Conservation (phyloP, 805 yeast genomes). For the Myxozyma vanderwaltii region DNA sequence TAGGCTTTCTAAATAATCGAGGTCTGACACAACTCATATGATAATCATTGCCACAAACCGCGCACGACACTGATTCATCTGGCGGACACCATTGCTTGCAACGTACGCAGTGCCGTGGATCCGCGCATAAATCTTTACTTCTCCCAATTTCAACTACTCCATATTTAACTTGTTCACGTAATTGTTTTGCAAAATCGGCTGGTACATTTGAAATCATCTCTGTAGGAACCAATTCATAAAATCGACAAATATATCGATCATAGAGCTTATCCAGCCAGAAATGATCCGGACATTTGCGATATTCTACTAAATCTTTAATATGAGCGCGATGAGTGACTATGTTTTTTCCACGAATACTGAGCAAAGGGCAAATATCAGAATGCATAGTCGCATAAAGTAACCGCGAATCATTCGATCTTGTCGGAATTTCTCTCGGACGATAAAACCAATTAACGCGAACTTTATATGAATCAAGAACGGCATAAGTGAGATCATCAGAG, state of each 20-base stretch:
- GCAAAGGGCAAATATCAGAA: slow-evolving; percentile 76
- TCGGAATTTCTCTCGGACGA: slow-evolving; percentile 80
- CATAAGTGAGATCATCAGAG: slow-evolving; percentile 38
- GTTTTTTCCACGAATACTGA: slow-evolving; percentile 73
- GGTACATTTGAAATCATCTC: slow-evolving; percentile 59
- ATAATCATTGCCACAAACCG: slow-evolving; percentile 67
- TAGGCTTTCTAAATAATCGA: slow-evolving; percentile 75
- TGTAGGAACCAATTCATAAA: slow-evolving; percentile 78
- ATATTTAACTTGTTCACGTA: slow-evolving; percentile 68
- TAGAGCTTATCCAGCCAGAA: slow-evolving; percentile 85
- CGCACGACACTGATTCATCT: slow-evolving; percentile 74
- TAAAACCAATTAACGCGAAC: slow-evolving; percentile 89
- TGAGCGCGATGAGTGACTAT: slow-evolving; percentile 69
- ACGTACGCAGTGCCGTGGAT: slow-evolving; percentile 68
- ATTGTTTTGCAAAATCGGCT: slow-evolving; percentile 57
- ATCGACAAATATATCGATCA: slow-evolving; percentile 80
- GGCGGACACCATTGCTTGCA: slow-evolving; percentile 86
- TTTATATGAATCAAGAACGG: slow-evolving; percentile 53
- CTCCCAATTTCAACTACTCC: slow-evolving; percentile 73
- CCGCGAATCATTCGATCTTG: slow-evolving; percentile 68
- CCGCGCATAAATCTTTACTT: slow-evolving; percentile 60
- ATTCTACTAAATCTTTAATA: slow-evolving; percentile 59
- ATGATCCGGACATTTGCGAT: slow-evolving; percentile 59
- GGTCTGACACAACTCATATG: slow-evolving; percentile 88
- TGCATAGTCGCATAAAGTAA: slow-evolving; percentile 82